Evolutionary conservation across 495 filamentous ascomycete genomes (phyloP).

Genomic region (Pseudotulostoma volvatum): DNA sequence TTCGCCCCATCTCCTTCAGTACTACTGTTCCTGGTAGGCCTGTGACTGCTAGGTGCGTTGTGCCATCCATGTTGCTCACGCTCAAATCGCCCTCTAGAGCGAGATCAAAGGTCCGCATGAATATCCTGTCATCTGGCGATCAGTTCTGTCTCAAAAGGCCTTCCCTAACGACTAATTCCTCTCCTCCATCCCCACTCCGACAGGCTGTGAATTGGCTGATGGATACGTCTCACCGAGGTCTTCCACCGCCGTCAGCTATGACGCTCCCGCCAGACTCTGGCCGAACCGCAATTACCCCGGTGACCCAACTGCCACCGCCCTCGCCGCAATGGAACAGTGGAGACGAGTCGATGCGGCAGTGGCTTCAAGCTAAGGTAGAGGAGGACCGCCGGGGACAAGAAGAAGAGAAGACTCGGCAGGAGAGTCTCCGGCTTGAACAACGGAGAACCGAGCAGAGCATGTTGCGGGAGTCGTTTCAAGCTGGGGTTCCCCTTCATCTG

Average conservation of each 20-base stretch:
- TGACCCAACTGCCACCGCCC: slow-evolving; percentile 42
- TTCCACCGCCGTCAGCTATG: slow-evolving; percentile 24
- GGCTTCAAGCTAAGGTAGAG: slow-evolving; percentile 69
- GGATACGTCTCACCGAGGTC: slow-evolving; percentile 20
- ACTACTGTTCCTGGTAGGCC: too few species aligned
- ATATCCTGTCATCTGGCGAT: slow-evolving; percentile 19
- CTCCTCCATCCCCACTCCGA: slow-evolving; percentile 9
- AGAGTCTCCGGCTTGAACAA: slow-evolving; percentile 59
- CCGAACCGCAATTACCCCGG: slow-evolving; percentile 22
- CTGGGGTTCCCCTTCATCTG: slow-evolving; percentile 72
- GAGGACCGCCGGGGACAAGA: slow-evolving; percentile 75
- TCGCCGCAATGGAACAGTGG: slow-evolving; percentile 56
- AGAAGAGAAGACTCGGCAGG: slow-evolving; percentile 76
- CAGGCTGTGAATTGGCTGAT: slow-evolving; percentile 13
- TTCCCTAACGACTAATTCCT: slow-evolving; percentile 9
- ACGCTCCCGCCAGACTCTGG: slow-evolving; percentile 18
- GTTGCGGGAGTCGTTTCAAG: slow-evolving; percentile 59
- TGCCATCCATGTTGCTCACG: slow-evolving; percentile 30
- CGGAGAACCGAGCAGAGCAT: slow-evolving; percentile 73
- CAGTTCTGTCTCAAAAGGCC: slow-evolving; percentile 18
- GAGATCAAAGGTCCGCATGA: slow-evolving; percentile 26
- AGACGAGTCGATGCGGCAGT: slow-evolving; percentile 68
- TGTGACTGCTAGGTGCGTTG: too few species aligned
- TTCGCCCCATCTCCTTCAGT: too few species aligned
- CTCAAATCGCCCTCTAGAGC: slow-evolving; percentile 24